Evolutionary conservation across 1,284 basidiomycete genomes (phyloP).

Genomic region (Cystobasidium slooffiae): DNA sequence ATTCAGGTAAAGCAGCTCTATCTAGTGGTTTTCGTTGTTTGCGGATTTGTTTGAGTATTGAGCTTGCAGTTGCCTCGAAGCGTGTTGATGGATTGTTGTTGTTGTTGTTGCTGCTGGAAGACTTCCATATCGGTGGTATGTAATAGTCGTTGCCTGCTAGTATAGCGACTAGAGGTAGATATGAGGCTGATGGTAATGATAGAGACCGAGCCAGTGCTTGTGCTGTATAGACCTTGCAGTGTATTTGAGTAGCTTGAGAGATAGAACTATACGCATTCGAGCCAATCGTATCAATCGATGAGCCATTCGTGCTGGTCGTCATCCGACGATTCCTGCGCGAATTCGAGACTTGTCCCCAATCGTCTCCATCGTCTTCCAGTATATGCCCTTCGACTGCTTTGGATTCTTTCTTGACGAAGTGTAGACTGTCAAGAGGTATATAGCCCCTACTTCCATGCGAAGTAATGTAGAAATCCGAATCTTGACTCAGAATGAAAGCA

Average conservation of each 20-base stretch:
- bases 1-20: constrained; percentile 3
- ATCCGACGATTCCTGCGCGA: background rate
- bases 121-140: constrained; percentile 27
- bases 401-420: constrained; percentile 7
- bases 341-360: constrained; percentile 25
- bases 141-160: constrained; percentile 40
- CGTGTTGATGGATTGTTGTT: constrained; percentile 2
- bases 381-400: background rate
- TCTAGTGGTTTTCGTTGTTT: constrained; percentile 3
- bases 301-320: background rate
- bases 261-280: constrained; percentile 1
- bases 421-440: constrained; percentile 37
- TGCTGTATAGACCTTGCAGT: constrained; percentile 22
- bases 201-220: constrained; percentile 12
- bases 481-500: constrained; percentile 34
- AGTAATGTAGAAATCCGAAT: constrained; percentile 41
- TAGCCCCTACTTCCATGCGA: constrained; percentile 33
- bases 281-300: background rate
- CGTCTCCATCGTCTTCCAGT: constrained; percentile 2
- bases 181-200: background rate
- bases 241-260: background rate
- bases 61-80: background rate
- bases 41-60: background rate
- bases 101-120: background rate
- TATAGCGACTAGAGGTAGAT: constrained; percentile 27